phyloP scores from a whole-genome alignment of 257 asterid species.

The Mitragyna speciosa region DNA sequence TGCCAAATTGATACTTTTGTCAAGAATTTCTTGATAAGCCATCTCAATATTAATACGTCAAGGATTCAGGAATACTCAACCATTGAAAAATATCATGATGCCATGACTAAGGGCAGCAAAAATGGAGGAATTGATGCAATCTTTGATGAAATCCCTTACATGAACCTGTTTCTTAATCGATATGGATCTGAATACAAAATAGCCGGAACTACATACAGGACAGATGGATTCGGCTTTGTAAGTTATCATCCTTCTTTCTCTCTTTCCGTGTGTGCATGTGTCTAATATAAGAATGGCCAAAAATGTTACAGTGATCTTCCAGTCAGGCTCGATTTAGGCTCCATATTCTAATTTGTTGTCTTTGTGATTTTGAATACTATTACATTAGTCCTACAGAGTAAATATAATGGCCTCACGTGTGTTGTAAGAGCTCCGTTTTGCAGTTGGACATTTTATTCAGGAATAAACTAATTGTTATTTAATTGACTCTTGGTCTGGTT shows the following conservation, averaged over 20 bases:
- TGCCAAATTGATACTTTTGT: conserved; percentile 48
- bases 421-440: neutral
- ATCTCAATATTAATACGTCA: conserved; percentile 15
- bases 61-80: conserved; percentile 12
- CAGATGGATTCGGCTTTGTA: conserved; percentile 57
- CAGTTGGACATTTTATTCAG: neutral
- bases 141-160: conserved; percentile 28
- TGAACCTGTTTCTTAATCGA: conserved; percentile 39
- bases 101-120: conserved; percentile 21
- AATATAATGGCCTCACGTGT: neutral
- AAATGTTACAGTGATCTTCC: neutral
- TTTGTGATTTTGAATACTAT: neutral
- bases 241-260: conserved; percentile 11
- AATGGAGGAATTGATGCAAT: conserved; percentile 30
- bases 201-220: conserved; percentile 40
- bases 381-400: neutral
- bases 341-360: neutral
- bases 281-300: neutral
- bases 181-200: conserved; percentile 44
- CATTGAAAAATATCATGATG: conserved; percentile 16
- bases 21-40: conserved; percentile 21
- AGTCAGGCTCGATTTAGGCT: neutral
- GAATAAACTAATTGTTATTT: neutral
- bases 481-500: neutral
- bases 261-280: neutral